A percentile compares a stretch with the other conserved stretches of the same genome.
Conservation (phyloP, 1,284 basidiomycete species). For the Takashimella koratensis region DNA sequence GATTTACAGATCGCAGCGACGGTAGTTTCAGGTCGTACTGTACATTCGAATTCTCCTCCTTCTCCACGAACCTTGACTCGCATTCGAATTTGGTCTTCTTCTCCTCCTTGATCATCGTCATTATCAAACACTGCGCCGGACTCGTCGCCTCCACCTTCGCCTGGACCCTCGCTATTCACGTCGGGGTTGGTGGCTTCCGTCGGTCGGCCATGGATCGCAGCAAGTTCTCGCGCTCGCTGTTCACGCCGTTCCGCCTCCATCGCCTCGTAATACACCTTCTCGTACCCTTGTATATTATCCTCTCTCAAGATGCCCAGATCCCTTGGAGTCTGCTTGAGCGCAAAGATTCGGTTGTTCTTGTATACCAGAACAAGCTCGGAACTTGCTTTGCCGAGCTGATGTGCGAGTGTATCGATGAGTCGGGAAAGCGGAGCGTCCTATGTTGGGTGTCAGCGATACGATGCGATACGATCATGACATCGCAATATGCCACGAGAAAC, state of each 20-base stretch:
- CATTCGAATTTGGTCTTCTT: constrained; percentile 2
- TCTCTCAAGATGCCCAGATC: constrained; percentile 21
- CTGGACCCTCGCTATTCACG: not conserved
- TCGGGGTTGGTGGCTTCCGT: constrained; percentile 1
- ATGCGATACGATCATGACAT: not conserved
- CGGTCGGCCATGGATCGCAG: not conserved
- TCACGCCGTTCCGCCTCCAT: constrained; percentile 12
- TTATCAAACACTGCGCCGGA: not conserved
- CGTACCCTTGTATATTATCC: constrained; percentile 25
- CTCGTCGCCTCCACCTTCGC: not conserved
- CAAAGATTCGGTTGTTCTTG: constrained; percentile 13
- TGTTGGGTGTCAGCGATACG: not conserved
- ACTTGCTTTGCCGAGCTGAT: not conserved
- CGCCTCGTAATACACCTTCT: constrained; percentile 24
- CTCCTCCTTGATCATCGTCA: not conserved
- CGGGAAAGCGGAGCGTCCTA: not conserved
- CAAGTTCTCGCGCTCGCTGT: not conserved
- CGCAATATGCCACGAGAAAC: not conserved
- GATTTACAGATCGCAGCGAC: constrained; percentile 11
- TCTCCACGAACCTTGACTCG: constrained; percentile 6
- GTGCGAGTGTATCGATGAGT: constrained; percentile 1
- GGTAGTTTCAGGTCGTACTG: constrained; percentile 2
- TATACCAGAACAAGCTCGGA: not conserved
- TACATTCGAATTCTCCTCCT: constrained; percentile 5
- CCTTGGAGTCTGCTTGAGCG: constrained; percentile 15